Percentiles rank a stretch among this genome's conserved stretches.
Conservation (phyloP, 257 asterid genomes). For the Solanum microdontum region DNA sequence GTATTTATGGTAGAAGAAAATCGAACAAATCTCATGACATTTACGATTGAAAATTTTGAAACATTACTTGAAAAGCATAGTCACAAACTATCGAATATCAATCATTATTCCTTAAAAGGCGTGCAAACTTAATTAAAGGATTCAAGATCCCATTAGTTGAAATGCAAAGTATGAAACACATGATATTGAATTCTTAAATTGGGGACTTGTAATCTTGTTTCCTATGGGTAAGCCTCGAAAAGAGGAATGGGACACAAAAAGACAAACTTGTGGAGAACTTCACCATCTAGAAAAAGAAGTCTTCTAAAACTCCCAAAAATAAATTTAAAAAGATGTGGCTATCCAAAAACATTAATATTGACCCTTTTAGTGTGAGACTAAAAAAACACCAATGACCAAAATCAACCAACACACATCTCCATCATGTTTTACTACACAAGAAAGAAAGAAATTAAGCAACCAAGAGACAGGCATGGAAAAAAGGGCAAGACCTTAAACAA, state of each 20-base stretch:
- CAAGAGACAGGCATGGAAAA: neutral
- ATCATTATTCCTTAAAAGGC: neutral
- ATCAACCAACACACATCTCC: neutral
- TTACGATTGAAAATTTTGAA: neutral
- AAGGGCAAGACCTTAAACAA: neutral
- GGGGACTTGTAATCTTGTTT: neutral
- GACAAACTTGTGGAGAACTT: neutral
- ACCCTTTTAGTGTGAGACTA: neutral
- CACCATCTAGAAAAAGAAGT: neutral
- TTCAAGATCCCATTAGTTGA: neutral
- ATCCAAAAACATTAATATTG: neutral
- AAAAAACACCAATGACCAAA: neutral
- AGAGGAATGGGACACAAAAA: neutral
- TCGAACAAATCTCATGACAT: neutral
- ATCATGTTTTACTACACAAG: neutral
- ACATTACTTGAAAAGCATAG: too few relatives aligned
- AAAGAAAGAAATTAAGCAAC: neutral
- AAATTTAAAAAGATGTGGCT: neutral
- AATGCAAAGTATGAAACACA: neutral
- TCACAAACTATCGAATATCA: neutral
- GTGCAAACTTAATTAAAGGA: neutral
- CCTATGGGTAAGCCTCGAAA: neutral
- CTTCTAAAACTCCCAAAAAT: neutral
- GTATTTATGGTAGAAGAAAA: neutral
- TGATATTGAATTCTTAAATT: neutral